These are phyloP conservation scores for Lactarius hatsudake DNA, from an alignment of 768 basidiomycete species.

Conservation along the genomic window DNA sequence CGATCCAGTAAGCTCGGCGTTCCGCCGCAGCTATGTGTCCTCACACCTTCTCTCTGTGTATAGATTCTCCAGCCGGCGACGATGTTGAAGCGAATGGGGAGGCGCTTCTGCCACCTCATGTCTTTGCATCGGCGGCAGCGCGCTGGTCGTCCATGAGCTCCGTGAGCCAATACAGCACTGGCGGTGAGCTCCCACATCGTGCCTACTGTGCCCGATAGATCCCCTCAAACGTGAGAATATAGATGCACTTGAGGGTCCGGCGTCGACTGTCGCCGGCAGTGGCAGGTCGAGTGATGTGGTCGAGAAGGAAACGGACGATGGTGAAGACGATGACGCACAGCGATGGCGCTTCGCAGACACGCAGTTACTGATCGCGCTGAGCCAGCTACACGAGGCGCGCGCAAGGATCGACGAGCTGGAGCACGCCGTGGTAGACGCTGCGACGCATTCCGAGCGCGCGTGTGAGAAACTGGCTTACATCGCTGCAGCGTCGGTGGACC, in stretches of 20 bases:
- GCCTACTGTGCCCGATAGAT: not conserved
- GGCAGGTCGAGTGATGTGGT: no score
- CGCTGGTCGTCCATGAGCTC: not conserved
- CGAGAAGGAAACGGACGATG: no score
- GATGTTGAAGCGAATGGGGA: not conserved
- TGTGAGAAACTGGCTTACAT: conserved; percentile 19
- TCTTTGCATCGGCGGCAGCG: not conserved
- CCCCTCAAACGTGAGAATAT: not conserved
- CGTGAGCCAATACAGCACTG: not conserved
- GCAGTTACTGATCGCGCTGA: conserved; percentile 13
- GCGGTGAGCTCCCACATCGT: not conserved
- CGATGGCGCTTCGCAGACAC: conserved; percentile 2
- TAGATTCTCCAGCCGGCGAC: not conserved
- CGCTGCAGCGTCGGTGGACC: not conserved
- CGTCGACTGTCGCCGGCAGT: not conserved
- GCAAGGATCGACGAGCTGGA: conserved; percentile 22
- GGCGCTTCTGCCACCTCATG: not conserved
- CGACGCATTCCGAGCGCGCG: conserved; percentile 17
- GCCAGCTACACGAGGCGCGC: conserved; percentile 11
- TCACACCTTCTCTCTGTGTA: not conserved
- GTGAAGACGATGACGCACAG: not conserved
- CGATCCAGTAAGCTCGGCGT: conserved; percentile 2
- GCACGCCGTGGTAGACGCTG: conserved; percentile 8
- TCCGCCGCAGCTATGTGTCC: not conserved
- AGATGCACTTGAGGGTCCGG: not conserved